These are phyloP conservation scores for Stygiomarasmius scandens DNA, from an alignment of 1,284 basidiomycete genomes.

Conservation along the genomic window DNA sequence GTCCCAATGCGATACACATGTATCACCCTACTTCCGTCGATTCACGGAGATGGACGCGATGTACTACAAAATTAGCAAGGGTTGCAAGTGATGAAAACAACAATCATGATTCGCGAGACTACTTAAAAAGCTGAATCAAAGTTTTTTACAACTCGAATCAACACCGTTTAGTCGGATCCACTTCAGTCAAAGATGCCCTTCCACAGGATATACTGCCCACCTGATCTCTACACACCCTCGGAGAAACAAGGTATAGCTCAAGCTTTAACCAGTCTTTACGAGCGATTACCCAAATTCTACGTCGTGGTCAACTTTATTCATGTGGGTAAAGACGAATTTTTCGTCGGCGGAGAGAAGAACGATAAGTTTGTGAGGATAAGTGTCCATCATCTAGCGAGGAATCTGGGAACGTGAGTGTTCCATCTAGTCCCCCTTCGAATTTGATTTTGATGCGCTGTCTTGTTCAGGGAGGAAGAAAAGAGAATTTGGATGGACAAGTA, in stretches of 20 bases:
- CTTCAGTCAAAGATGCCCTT: slow-evolving; percentile 18
- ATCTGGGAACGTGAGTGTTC: slow-evolving; percentile 16
- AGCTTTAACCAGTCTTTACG: slow-evolving; percentile 21
- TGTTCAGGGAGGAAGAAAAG: slow-evolving; percentile 13
- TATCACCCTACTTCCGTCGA: too few species aligned
- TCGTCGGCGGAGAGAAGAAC: slow-evolving; percentile 17
- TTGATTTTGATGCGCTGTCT: neutral
- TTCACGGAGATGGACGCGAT: too few species aligned
- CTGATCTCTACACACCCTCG: slow-evolving; percentile 20
- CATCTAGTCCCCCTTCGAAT: neutral
- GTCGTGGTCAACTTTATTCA: slow-evolving; percentile 25
- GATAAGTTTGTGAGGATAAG: slow-evolving; percentile 18
- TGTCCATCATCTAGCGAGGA: slow-evolving; percentile 21
- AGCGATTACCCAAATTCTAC: slow-evolving; percentile 19
- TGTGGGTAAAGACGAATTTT: slow-evolving; percentile 15
- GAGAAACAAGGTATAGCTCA: slow-evolving; percentile 22
- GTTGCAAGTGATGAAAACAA: too few species aligned
- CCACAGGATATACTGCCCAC: slow-evolving; percentile 24
- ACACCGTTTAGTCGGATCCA: neutral
- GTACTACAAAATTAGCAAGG: too few species aligned
- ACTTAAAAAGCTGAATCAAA: too few species aligned
- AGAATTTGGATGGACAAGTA: slow-evolving; percentile 21
- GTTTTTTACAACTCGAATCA: too few species aligned
- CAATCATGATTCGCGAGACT: too few species aligned
- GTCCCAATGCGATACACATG: too few species aligned